Conservation (phyloP, 1,284 basidiomycete species). For the Vanrija pseudolonga region DNA sequence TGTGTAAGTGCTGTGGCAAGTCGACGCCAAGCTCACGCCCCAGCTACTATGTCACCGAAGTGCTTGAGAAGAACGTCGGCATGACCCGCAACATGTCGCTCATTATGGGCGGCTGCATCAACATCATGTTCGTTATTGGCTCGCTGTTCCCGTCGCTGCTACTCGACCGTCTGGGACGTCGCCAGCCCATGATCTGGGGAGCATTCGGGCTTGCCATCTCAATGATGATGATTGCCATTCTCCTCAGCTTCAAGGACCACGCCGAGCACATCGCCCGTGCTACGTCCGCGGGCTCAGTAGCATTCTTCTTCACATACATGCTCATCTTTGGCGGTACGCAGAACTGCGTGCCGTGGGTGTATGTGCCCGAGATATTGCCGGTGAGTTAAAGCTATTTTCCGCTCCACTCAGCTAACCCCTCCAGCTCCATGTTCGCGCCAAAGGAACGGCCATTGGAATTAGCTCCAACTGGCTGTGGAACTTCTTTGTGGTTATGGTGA, state of each 20-base stretch:
- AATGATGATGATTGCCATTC: constrained; percentile 14
- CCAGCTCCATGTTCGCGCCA: constrained; percentile 5
- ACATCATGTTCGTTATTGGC: constrained; percentile 11
- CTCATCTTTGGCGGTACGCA: constrained; percentile 4
- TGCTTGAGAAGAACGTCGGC: constrained; percentile 12
- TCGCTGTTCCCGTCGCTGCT: constrained; percentile 7
- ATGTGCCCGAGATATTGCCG: constrained; percentile 7
- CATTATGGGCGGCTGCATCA: constrained; percentile 13
- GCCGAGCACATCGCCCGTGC: not conserved
- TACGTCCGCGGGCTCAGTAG: not conserved
- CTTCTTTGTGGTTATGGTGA: not conserved
- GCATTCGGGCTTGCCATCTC: constrained; percentile 1
- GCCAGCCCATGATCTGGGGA: constrained; percentile 11
- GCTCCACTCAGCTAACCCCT: no score
- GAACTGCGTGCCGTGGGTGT: constrained; percentile 9
- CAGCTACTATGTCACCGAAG: constrained; percentile 12
- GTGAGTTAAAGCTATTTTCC: no score
- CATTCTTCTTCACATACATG: constrained; percentile 4
- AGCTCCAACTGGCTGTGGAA: constrained; percentile 6
- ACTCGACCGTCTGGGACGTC: constrained; percentile 13
- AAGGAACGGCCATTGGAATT: constrained; percentile 7
- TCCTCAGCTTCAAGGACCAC: constrained; percentile 8
- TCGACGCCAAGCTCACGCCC: no score
- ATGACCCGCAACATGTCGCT: constrained; percentile 8
- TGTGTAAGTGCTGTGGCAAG: not conserved